Conservation (phyloP, 2,329 filamentous ascomycete genomes). For the Trichoderma sp. region DNA sequence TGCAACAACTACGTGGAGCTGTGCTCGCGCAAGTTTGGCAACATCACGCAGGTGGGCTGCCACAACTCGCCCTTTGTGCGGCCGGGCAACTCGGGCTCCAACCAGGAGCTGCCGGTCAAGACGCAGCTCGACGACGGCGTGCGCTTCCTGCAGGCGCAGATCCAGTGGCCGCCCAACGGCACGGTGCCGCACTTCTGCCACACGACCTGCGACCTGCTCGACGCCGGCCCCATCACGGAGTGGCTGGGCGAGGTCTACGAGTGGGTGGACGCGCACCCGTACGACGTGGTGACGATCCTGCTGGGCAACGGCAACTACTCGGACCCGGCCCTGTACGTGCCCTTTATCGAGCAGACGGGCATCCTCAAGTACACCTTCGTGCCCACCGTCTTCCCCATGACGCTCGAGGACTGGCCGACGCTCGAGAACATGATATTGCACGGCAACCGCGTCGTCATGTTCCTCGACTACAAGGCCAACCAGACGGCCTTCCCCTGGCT, state of each 20-base stretch:
- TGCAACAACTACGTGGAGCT: slow-evolving; percentile 82
- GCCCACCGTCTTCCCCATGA: slow-evolving; percentile 71
- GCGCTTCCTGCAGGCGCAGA: slow-evolving; percentile 65
- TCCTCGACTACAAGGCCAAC: slow-evolving; percentile 84
- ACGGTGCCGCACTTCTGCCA: slow-evolving; percentile 76
- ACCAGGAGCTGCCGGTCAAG: slow-evolving; percentile 69
- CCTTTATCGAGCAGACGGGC: slow-evolving; percentile 70
- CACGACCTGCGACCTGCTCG: slow-evolving; percentile 77
- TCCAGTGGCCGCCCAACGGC: slow-evolving; percentile 57
- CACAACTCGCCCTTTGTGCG: slow-evolving; percentile 82
- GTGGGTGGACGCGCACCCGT: slow-evolving; percentile 78
- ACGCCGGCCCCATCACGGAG: slow-evolving; percentile 74
- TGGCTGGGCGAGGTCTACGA: slow-evolving; percentile 69
- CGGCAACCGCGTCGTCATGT: slow-evolving; percentile 73
- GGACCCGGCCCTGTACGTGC: slow-evolving; percentile 63
- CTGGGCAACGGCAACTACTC: slow-evolving; percentile 82
- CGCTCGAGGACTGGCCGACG: slow-evolving; percentile 78
- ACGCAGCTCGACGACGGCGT: slow-evolving; percentile 78
- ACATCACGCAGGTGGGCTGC: slow-evolving; percentile 75
- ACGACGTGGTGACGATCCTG: slow-evolving; percentile 84
- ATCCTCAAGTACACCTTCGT: slow-evolving; percentile 73
- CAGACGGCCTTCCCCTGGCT: slow-evolving; percentile 79
- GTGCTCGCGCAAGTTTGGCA: slow-evolving; percentile 75
- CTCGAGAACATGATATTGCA: slow-evolving; percentile 73
- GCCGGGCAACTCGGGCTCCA: slow-evolving; percentile 71